Percentiles rank a stretch among this genome's conserved stretches.
Evolutionary conservation across 1,284 basidiomycete species (phyloP).

Genomic region (Trichosporon sp.): DNA sequence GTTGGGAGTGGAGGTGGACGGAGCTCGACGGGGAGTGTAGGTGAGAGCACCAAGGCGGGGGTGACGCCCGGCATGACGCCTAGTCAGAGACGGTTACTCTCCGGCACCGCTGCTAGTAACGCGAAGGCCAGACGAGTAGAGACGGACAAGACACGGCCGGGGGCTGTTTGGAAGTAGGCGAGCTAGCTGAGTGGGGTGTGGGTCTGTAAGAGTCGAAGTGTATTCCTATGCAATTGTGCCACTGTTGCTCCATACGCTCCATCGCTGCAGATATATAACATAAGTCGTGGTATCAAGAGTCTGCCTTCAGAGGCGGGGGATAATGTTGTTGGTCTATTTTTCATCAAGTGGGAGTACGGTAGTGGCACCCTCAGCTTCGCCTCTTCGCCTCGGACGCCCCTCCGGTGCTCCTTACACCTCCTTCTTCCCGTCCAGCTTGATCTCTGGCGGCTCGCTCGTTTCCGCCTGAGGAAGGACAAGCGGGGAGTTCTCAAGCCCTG

Average conservation of each 20-base stretch:
- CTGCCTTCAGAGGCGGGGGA: too few relatives aligned
- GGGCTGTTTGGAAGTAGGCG: neutral
- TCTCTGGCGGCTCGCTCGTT: slow-evolving; percentile 26
- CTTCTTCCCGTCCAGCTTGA: slow-evolving; percentile 20
- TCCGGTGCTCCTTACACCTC: neutral
- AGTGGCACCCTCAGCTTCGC: too few relatives aligned
- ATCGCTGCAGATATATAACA: slow-evolving; percentile 4
- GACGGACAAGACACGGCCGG: neutral
- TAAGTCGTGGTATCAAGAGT: neutral
- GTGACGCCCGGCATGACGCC: neutral
- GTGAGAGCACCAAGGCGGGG: neutral
- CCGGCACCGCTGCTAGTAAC: neutral
- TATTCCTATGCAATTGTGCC: neutral
- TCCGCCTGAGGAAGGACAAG: slow-evolving; percentile 42
- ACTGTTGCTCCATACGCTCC: neutral
- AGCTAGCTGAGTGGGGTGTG: neutral
- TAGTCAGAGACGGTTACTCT: neutral
- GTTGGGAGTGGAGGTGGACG: too few relatives aligned
- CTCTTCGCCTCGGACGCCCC: too few relatives aligned
- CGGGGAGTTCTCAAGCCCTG: slow-evolving; percentile 42
- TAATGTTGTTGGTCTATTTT: too few relatives aligned
- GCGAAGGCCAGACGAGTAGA: neutral
- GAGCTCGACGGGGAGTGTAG: neutral
- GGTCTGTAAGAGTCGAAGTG: neutral
- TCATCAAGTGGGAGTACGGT: too few relatives aligned